phyloP scores from a whole-genome alignment of 768 basidiomycete species.

The Mycena chlorophos region DNA sequence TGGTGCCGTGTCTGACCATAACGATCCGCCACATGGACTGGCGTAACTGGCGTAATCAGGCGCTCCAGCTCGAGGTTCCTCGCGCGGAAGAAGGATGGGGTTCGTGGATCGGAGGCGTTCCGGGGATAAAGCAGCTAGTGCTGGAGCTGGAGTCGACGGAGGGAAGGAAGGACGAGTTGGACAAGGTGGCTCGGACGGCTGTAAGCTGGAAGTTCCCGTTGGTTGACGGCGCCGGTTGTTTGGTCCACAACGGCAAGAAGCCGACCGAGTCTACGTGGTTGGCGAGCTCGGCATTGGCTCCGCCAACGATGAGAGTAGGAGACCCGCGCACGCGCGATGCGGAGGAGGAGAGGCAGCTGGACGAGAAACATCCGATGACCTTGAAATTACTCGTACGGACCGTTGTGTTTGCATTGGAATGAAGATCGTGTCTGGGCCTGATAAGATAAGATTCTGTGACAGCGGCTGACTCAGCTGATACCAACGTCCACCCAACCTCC shows the following conservation, averaged over 20 bases:
- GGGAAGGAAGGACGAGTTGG: constrained; percentile 22
- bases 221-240: neutral
- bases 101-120: constrained; percentile 5
- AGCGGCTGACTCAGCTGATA: neutral
- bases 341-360: neutral
- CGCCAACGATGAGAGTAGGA: neutral
- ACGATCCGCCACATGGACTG: constrained; percentile 27
- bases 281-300: constrained; percentile 3
- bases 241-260: constrained; percentile 11
- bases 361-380: neutral
- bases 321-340: neutral
- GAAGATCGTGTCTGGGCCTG: neutral
- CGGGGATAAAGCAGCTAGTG: constrained; percentile 20
- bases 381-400: neutral
- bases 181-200: constrained; percentile 9
- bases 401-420: neutral
- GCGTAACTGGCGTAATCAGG: constrained; percentile 23
- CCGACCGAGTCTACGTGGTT: constrained; percentile 8
- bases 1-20: constrained; percentile 16
- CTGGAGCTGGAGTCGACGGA: constrained; percentile 30
- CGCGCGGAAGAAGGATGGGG: constrained; percentile 13
- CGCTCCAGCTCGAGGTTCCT: constrained; percentile 13
- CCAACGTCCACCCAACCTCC: too few relatives aligned
- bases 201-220: constrained; percentile 12
- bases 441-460: neutral